phyloP scores from a whole-genome alignment of 2,329 filamentous ascomycete species.

The Colletotrichum lini region DNA sequence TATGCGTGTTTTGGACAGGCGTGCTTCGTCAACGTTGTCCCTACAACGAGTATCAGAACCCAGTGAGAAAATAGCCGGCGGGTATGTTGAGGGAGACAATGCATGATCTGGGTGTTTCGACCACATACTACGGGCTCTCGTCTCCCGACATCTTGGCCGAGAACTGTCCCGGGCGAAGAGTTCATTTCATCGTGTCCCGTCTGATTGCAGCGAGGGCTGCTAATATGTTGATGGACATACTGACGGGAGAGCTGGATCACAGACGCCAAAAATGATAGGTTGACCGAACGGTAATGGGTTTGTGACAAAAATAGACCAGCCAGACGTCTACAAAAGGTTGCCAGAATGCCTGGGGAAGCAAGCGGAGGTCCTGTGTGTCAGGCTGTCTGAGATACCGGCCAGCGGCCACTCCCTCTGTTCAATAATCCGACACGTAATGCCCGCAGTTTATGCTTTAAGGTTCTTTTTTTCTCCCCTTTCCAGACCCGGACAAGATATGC shows the following conservation, averaged over 20 bases:
- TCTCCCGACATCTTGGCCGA: background rate
- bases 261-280: too few relatives aligned
- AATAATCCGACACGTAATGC: background rate
- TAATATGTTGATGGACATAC: background rate
- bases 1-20: background rate
- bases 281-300: too few relatives aligned
- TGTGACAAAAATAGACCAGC: too few relatives aligned
- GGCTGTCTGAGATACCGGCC: background rate
- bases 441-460: background rate
- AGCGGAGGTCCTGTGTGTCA: too few relatives aligned
- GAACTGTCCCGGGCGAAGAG: background rate
- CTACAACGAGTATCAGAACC: too few relatives aligned
- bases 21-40: background rate
- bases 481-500: background rate
- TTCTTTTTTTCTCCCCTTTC: background rate
- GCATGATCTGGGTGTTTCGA: background rate
- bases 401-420: background rate
- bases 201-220: background rate
- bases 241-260: background rate
- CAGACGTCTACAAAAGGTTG: too few relatives aligned
- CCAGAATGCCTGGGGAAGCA: too few relatives aligned
- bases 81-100: background rate
- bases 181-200: background rate
- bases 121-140: background rate
- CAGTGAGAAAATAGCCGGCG: background rate